Base-by-base conservation (phyloP, 1,284 basidiomycete species). In the Exsudoporus floridanus region DNA sequence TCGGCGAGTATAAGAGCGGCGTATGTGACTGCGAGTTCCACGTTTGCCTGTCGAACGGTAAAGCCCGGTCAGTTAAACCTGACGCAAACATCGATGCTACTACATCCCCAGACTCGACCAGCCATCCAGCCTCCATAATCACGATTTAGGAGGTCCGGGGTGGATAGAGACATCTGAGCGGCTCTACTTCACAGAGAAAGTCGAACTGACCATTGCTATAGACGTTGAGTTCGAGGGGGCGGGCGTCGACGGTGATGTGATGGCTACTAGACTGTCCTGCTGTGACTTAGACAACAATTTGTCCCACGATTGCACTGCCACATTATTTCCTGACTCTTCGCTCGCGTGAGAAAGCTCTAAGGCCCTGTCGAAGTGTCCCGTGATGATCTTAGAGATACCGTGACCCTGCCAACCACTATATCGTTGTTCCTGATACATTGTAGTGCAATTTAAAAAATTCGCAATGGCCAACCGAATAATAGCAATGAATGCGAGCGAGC, bases 1-100 rank as follows among this genome's bases (percentile, higher is more conserved):
- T 98, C 94, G 66, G 94, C 94, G 72, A 98, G 92, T 80, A 97
- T 96, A 72, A 95, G 90, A 57, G 92, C 87, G 66, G 93, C 92
- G 78, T 94, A 94, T 63, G 94, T 92, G 55, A 91, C 79, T 64
- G 92, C 91, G 70, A 93, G 86, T 73, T 95, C 92, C 53, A 71
- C 49, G 64, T 76, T 72, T 70, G 84, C 82, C 86, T 74, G 61
- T 44, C 60, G 28, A 45, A 44, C 14, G 48, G 51, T 18, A 12
- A 34, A 12, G n/a, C 1, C 23, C 12, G 9, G 58, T 65, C 34
- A 67, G 58, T 39, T 3, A 36, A 36, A 46, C 28, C 34, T 43
- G 48, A 46, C 40, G 43, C 27, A 7, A 12, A 9, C 0, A 34
- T 21, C 41, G 30, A 16, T 8, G 25, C 10, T 54, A 47, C n/a